Conservation (phyloP, 2,329 filamentous ascomycete species). For the Dactylonectria macrodidyma region DNA sequence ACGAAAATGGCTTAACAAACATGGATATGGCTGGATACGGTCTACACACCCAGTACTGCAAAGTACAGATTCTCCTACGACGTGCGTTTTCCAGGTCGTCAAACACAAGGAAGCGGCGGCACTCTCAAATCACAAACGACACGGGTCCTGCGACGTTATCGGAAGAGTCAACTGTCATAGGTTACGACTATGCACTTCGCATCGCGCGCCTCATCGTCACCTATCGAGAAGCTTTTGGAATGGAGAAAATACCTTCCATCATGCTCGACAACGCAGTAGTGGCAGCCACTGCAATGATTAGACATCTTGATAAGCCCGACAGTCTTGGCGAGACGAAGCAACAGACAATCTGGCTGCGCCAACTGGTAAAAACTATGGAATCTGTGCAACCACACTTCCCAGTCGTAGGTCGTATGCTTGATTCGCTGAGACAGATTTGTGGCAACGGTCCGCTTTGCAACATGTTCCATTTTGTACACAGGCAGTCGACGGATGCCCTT, state of each 20-base stretch:
- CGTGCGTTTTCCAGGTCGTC: background rate
- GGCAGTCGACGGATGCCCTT: background rate
- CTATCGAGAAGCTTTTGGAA: conserved; percentile 31
- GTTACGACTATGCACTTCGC: conserved; percentile 30
- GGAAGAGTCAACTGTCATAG: background rate
- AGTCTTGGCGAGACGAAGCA: background rate
- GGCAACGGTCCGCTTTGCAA: background rate
- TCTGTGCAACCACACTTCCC: conserved; percentile 30
- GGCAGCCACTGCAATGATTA: conserved; percentile 26
- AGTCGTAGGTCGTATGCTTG: conserved; percentile 28
- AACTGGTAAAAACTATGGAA: conserved; percentile 28
- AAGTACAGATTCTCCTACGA: conserved; percentile 30
- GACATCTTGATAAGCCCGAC: conserved; percentile 9
- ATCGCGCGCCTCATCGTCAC: conserved; percentile 28
- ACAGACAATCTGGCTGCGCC: conserved; percentile 26
- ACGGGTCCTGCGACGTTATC: too few relatives aligned
- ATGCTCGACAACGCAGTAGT: conserved; percentile 33
- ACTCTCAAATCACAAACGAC: conserved; percentile 12
- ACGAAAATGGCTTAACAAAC: conserved; percentile 15
- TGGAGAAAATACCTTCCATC: conserved; percentile 35
- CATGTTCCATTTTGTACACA: background rate
- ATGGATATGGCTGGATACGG: conserved; percentile 31
- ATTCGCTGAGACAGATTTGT: conserved; percentile 21
- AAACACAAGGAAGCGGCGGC: conserved; percentile 11
- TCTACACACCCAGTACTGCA: conserved; percentile 30